Evolutionary conservation across 768 basidiomycete species (phyloP).

Genomic region (Galerina marginata): DNA sequence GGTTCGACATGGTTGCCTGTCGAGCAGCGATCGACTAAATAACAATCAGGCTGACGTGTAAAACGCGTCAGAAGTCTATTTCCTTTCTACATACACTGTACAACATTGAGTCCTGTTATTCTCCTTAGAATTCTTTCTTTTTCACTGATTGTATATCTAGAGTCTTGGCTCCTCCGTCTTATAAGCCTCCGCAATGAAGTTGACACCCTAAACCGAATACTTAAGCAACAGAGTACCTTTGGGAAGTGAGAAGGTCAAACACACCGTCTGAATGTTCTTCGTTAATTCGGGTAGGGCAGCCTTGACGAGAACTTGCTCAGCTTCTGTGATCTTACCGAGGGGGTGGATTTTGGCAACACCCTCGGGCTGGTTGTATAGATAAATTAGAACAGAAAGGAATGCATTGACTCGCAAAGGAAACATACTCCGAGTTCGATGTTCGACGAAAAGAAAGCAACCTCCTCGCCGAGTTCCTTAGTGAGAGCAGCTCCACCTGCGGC

Average conservation of each 20-base stretch:
- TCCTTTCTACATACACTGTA: constrained; percentile 22
- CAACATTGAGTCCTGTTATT: constrained; percentile 13
- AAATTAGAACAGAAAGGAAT: constrained; percentile 3
- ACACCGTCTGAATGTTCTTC: constrained; percentile 73
- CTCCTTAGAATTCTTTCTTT: background rate
- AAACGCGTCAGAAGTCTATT: constrained; percentile 1
- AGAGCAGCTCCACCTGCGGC: constrained; percentile 73
- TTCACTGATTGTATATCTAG: constrained; percentile 15
- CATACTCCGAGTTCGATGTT: constrained; percentile 87
- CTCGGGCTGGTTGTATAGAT: constrained; percentile 52
- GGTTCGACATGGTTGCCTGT: background rate
- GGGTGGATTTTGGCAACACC: constrained; percentile 84
- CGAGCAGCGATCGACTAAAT: background rate
- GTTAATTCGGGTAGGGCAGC: constrained; percentile 83
- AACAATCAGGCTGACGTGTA: background rate
- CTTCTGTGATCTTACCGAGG: constrained; percentile 75
- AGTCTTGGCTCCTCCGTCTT: constrained; percentile 34
- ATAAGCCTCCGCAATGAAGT: constrained; percentile 41
- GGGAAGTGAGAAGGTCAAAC: constrained; percentile 20
- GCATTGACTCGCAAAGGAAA: constrained; percentile 23
- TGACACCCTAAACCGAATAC: constrained; percentile 34
- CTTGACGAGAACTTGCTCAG: constrained; percentile 77
- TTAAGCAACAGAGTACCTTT: background rate
- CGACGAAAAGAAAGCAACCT: constrained; percentile 88
- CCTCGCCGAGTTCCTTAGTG: constrained; percentile 74